Conservation (phyloP, 208 protist genomes). For the Trypanosomatidae sp. region DNA sequence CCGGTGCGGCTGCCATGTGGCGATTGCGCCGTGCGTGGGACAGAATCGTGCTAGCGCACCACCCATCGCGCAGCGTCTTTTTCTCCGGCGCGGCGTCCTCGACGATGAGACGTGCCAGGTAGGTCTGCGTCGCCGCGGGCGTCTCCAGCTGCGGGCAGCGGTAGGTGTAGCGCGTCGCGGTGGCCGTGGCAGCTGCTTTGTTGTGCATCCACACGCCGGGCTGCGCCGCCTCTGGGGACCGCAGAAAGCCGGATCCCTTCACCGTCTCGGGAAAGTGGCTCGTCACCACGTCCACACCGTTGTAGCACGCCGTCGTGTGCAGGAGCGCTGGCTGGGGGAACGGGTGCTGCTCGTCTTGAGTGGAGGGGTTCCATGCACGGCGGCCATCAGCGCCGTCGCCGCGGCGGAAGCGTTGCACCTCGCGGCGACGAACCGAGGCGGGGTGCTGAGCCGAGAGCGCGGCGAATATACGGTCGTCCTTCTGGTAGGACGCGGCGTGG, state of each 20-base stretch:
- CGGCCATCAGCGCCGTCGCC: slow-evolving; percentile 24
- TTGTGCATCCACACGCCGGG: slow-evolving; percentile 38
- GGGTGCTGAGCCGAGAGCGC: slow-evolving; percentile 25
- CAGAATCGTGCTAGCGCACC: slow-evolving; percentile 43
- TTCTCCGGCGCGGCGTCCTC: slow-evolving; percentile 47
- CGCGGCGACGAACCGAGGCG: slow-evolving; percentile 26
- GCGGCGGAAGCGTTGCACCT: slow-evolving; percentile 47
- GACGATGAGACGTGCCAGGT: slow-evolving; percentile 42
- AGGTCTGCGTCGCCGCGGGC: slow-evolving; percentile 35
- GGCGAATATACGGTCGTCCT: slow-evolving; percentile 53
- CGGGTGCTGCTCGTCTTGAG: slow-evolving; percentile 64
- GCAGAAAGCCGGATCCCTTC: slow-evolving; percentile 39
- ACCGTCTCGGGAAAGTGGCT: slow-evolving; percentile 65
- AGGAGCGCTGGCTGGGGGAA: slow-evolving; percentile 68
- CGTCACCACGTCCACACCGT: slow-evolving; percentile 54
- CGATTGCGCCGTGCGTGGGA: slow-evolving; percentile 24
- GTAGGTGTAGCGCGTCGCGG: slow-evolving; percentile 36
- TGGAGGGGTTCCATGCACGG: slow-evolving; percentile 69
- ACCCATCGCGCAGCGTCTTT: slow-evolving; percentile 29
- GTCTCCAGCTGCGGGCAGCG: slow-evolving; percentile 31
- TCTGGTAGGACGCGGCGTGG: slow-evolving; percentile 8
- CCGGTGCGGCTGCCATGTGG: slow-evolving; percentile 10
- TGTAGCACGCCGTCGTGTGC: slow-evolving; percentile 55
- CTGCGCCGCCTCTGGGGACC: slow-evolving; percentile 15
- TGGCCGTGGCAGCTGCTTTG: slow-evolving; percentile 8